Conservation (phyloP, 176 grass and related monocot genomes). For the Ensete ventricosum region DNA sequence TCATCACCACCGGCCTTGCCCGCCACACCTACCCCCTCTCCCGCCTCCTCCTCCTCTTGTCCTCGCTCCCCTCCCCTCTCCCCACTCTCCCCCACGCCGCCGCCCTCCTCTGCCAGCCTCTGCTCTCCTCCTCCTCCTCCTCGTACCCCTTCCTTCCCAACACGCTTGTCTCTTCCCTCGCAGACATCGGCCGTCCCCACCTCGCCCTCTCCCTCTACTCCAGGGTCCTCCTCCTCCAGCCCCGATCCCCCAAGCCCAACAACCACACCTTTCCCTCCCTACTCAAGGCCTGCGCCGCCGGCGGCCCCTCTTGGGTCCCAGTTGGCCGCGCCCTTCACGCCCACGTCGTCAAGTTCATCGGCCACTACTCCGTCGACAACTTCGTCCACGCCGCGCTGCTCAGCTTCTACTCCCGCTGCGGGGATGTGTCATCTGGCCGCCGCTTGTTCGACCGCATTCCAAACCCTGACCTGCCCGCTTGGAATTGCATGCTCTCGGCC, state of each 20-base stretch:
- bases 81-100: background rate
- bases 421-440: conserved; percentile 21
- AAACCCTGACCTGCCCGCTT: conserved; percentile 26
- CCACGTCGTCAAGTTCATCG: conserved; percentile 43
- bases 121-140: background rate
- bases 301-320: background rate
- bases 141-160: conserved; percentile 32
- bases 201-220: conserved; percentile 32
- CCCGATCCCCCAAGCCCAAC: conserved; percentile 24
- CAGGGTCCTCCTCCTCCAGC: conserved; percentile 16
- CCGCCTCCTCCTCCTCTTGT: conserved; percentile 28
- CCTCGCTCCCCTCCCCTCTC: background rate
- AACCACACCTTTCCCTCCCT: conserved; percentile 40
- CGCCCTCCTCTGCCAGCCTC: conserved; percentile 12
- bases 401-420: conserved; percentile 26
- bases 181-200: background rate
- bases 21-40: conserved; percentile 31
- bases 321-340: conserved; percentile 27
- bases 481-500: conserved; percentile 31
- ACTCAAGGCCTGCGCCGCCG: conserved; percentile 30
- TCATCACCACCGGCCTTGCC: conserved; percentile 40
- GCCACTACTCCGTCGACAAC: conserved; percentile 15
- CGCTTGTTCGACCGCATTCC: conserved; percentile 21
- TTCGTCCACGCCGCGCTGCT: conserved; percentile 32
- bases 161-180: conserved; percentile 38